These are phyloP conservation scores for Amanita molliuscula DNA, from an alignment of 768 basidiomycete species.

Conservation along the genomic window DNA sequence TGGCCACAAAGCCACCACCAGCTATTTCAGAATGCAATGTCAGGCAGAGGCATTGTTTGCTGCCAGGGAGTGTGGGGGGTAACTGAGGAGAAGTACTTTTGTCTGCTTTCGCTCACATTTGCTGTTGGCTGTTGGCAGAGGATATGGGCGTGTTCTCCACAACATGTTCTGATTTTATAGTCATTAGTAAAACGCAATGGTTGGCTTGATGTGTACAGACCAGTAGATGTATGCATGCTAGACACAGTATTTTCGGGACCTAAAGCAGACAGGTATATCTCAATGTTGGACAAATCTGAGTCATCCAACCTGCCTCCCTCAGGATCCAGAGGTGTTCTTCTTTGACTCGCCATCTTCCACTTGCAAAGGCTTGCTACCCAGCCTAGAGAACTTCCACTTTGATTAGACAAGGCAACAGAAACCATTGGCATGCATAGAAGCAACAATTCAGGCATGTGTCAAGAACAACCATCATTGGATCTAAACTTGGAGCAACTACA, in stretches of 20 bases:
- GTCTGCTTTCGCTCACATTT: background rate
- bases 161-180: background rate
- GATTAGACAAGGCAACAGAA: background rate
- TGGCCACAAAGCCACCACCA: constrained; percentile 4
- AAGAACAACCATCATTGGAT: background rate
- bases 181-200: background rate
- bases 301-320: constrained; percentile 5
- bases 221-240: background rate
- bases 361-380: background rate
- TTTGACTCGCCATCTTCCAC: background rate
- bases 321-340: background rate
- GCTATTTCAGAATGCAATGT: constrained; percentile 8
- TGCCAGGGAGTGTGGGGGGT: constrained; percentile 21
- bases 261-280: constrained; percentile 5
- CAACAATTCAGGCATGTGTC: background rate
- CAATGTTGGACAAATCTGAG: constrained; percentile 2
- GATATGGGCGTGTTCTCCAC: background rate
- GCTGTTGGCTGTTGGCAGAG: background rate
- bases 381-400: background rate
- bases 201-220: background rate
- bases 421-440: constrained; percentile 1
- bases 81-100: constrained; percentile 9
- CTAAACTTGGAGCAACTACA: background rate
- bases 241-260: constrained; percentile 1
- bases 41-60: constrained; percentile 23